These are phyloP conservation scores for Paraconiothyrium sp. DNA, from an alignment of 2,329 filamentous ascomycete genomes.

Conservation along the genomic window DNA sequence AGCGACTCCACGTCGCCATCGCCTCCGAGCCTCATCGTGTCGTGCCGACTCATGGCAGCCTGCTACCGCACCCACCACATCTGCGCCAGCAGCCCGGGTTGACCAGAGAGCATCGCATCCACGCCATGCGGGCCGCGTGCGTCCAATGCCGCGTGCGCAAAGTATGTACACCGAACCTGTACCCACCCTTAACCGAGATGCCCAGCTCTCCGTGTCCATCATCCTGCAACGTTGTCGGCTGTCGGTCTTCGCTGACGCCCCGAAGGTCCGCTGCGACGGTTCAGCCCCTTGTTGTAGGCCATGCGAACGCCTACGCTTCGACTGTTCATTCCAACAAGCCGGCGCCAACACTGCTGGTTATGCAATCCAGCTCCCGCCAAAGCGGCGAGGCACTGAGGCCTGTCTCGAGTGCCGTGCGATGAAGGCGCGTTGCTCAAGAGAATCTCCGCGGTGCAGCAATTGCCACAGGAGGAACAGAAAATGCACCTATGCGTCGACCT, in stretches of 20 bases:
- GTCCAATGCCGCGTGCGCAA: constrained; percentile 12
- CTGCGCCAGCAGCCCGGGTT: neutral
- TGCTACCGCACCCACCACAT: neutral
- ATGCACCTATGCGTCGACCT: constrained; percentile 6
- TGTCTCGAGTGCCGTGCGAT: constrained; percentile 12
- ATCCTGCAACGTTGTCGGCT: constrained; percentile 1
- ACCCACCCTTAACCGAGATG: neutral
- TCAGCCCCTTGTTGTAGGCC: constrained; percentile 10
- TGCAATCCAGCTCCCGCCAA: constrained; percentile 10
- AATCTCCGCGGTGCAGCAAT: neutral
- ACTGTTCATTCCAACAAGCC: constrained; percentile 7
- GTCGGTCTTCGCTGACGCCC: constrained; percentile 9
- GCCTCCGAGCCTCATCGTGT: neutral
- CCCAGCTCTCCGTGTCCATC: neutral
- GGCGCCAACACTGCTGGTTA: neutral
- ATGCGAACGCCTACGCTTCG: constrained; percentile 11
- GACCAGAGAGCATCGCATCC: neutral
- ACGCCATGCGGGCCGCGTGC: constrained; percentile 4
- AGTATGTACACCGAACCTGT: neutral
- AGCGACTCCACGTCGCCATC: neutral
- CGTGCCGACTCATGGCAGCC: neutral
- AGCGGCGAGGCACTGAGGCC: constrained; percentile 4
- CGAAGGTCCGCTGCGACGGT: constrained; percentile 13
- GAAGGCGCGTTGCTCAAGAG: constrained; percentile 9
- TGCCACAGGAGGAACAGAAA: constrained; percentile 3